phyloP scores from a whole-genome alignment of 768 basidiomycete genomes.

The Tricholoma bakamatsutake region DNA sequence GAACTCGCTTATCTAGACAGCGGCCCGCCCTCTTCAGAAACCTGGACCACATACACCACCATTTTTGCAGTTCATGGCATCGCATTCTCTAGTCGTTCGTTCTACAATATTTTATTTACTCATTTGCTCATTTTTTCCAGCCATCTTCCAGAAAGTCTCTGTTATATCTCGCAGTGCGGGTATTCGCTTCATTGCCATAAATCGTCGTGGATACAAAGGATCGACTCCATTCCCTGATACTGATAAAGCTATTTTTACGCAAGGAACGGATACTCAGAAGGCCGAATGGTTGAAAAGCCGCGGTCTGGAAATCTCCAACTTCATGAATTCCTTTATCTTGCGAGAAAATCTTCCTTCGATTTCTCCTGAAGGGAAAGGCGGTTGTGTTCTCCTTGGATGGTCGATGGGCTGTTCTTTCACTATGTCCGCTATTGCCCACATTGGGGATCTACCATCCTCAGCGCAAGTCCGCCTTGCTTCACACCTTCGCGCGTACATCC shows the following conservation, averaged over 20 bases:
- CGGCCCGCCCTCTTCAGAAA: not conserved
- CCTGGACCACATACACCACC: not conserved
- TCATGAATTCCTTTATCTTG: not conserved
- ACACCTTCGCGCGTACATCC: not conserved
- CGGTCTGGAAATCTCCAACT: not conserved
- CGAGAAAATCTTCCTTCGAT: not conserved
- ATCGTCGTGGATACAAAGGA: not conserved
- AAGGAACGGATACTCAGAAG: not conserved
- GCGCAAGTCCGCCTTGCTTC: not conserved
- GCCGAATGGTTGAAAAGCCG: not conserved
- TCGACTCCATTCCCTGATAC: not conserved
- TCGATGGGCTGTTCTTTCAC: too few species aligned
- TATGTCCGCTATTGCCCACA: not conserved
- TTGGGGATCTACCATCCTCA: not conserved
- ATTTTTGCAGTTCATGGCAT: not conserved
- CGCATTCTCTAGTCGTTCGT: not conserved
- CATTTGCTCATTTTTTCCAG: not conserved
- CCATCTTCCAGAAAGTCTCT: not conserved
- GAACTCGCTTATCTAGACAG: not conserved
- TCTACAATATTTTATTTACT: not conserved
- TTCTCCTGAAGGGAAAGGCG: not conserved
- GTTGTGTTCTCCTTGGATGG: not conserved
- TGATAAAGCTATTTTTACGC: not conserved
- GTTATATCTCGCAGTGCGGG: not conserved
- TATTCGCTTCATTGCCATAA: not conserved